phyloP scores from a whole-genome alignment of 1,139 yeast species.

The Sugiyamaella castrensis region DNA sequence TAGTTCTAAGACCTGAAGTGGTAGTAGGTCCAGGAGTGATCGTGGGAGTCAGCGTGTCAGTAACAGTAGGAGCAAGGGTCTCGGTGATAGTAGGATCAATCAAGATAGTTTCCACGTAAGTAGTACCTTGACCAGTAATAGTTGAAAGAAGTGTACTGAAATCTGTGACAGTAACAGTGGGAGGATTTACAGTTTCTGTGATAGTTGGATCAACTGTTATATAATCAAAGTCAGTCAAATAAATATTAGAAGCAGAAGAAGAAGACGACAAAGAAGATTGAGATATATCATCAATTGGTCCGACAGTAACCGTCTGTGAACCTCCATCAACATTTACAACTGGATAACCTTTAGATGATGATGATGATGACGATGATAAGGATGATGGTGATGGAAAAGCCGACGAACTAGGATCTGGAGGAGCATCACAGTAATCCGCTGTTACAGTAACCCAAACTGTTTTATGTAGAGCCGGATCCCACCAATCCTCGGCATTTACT shows the following conservation, averaged over 20 bases:
- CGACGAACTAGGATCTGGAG: constrained; percentile 15
- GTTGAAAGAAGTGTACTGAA: constrained; percentile 4
- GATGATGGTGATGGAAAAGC: constrained; percentile 4
- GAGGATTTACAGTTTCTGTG: constrained; percentile 8
- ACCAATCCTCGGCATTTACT: constrained; percentile 9
- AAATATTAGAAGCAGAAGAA: not conserved
- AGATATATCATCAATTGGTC: constrained; percentile 6
- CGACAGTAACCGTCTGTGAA: constrained; percentile 17
- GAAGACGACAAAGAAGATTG: not conserved
- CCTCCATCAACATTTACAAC: constrained; percentile 28
- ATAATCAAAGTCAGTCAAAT: not conserved
- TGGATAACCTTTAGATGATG: constrained; percentile 23
- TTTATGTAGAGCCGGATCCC: constrained; percentile 17
- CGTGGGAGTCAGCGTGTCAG: constrained; percentile 14
- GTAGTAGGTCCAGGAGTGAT: constrained; percentile 20
- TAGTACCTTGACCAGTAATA: constrained; percentile 5
- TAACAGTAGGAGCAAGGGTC: constrained; percentile 9
- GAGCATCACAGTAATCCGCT: constrained; percentile 20
- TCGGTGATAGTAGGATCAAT: constrained; percentile 1
- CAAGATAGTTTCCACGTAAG: not conserved
- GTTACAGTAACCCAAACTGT: constrained; percentile 28
- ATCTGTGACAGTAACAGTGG: constrained; percentile 11
- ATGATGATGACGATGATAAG: not conserved
- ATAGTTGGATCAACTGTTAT: constrained; percentile 8
- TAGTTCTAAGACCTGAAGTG: constrained; percentile 23